Conservation (phyloP, 805 yeast species). For the Jamesozyma gamospora region DNA sequence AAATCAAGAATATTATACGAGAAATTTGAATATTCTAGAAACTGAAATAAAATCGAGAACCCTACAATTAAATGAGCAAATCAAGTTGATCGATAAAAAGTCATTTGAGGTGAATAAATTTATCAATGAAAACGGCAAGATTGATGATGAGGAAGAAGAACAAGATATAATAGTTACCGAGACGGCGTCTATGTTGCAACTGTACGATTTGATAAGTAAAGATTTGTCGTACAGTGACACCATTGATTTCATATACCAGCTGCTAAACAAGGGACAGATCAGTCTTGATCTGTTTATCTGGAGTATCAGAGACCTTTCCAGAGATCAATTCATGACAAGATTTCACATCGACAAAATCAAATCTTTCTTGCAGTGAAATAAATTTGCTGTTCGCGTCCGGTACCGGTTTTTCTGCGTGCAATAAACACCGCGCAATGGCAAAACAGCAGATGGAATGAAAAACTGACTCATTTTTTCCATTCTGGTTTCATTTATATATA, state of each 20-base stretch:
- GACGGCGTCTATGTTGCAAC: slow-evolving; percentile 45
- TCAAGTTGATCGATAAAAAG: background rate
- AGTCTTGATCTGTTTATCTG: slow-evolving; percentile 22
- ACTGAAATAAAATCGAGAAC: slow-evolving; percentile 11
- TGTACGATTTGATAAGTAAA: slow-evolving; percentile 42
- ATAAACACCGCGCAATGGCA: too few relatives aligned
- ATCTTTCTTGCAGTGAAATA: background rate
- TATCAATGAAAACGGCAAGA: background rate
- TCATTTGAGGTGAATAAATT: background rate
- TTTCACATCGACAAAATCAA: background rate
- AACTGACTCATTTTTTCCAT: too few relatives aligned
- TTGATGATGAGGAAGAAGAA: background rate
- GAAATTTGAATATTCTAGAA: too few relatives aligned
- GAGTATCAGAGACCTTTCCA: slow-evolving; percentile 43
- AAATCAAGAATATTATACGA: too few relatives aligned
- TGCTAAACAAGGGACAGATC: slow-evolving; percentile 14
- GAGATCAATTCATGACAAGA: background rate
- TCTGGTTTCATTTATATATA: too few relatives aligned
- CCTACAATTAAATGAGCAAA: slow-evolving; percentile 20
- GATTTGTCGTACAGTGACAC: slow-evolving; percentile 68
- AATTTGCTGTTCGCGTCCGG: too few relatives aligned
- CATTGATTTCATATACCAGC: slow-evolving; percentile 36
- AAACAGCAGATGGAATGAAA: too few relatives aligned
- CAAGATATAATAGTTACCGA: slow-evolving; percentile 36
- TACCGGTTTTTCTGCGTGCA: too few relatives aligned